These are phyloP conservation scores for Lentinula lateritia DNA, from an alignment of 768 basidiomycete species.

Conservation along the genomic window DNA sequence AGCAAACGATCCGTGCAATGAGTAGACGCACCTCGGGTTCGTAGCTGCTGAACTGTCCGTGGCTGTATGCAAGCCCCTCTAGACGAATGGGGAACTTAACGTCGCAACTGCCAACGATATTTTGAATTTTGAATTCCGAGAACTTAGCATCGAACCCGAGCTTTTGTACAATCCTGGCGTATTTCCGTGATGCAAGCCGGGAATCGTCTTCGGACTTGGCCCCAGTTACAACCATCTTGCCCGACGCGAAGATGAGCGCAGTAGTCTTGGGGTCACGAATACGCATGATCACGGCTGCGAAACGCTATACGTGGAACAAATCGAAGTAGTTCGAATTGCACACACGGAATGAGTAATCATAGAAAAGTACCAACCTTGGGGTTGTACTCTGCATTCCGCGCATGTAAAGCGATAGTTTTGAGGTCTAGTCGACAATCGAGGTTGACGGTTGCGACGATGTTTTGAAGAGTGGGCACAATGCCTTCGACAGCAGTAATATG, in stretches of 20 bases:
- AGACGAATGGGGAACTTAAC: slow-evolving; percentile 98
- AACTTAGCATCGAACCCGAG: slow-evolving; percentile 99
- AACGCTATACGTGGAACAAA: slow-evolving; percentile 76
- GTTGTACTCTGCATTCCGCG: slow-evolving; percentile 98
- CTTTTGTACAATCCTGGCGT: slow-evolving; percentile 98
- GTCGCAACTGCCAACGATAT: slow-evolving; percentile 97
- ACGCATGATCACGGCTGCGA: slow-evolving; percentile 99
- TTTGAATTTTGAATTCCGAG: slow-evolving; percentile 99
- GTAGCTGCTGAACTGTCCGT: slow-evolving; percentile 97
- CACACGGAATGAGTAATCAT: slow-evolving; percentile 28
- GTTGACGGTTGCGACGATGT: slow-evolving; percentile 98
- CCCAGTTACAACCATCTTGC: slow-evolving; percentile 99
- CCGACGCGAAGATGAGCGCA: slow-evolving; percentile 97
- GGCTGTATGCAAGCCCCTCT: slow-evolving; percentile 95
- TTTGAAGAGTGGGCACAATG: slow-evolving; percentile 98
- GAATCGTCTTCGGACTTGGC: slow-evolving; percentile 99
- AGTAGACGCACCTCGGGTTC: slow-evolving; percentile 83
- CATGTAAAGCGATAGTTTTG: slow-evolving; percentile 97
- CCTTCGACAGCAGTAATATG: slow-evolving; percentile 97
- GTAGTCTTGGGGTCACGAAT: slow-evolving; percentile 99
- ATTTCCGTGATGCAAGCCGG: slow-evolving; percentile 93
- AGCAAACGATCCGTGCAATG: background rate
- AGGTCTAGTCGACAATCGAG: slow-evolving; percentile 94
- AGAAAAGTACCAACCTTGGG: slow-evolving; percentile 85
- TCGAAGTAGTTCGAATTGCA: slow-evolving; percentile 59